Evolutionary conservation across 257 asterid species (phyloP).

Genomic region (Nicotiana knightiana): DNA sequence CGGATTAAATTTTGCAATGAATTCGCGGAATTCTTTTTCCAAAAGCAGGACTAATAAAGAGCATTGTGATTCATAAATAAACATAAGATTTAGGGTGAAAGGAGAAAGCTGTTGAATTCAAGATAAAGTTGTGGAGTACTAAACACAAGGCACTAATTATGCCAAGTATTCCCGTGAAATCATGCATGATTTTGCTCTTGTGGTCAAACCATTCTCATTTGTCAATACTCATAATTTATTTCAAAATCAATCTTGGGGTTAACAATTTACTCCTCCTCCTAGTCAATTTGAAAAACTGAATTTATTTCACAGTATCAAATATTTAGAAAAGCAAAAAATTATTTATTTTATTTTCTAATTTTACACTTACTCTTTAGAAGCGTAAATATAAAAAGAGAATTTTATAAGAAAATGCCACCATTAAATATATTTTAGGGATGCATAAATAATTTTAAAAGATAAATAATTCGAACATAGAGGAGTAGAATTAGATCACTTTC

Average conservation of each 20-base stretch:
- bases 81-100: not conserved
- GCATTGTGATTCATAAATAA: not conserved
- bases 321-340: not conserved
- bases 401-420: not conserved
- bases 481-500: not conserved
- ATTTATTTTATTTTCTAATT: no score
- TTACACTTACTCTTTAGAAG: not conserved
- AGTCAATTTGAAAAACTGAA: no score
- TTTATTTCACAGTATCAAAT: not conserved
- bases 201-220: not conserved
- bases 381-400: no score
- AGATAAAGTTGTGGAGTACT: not conserved
- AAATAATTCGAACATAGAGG: not conserved
- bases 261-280: not conserved
- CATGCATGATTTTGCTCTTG: not conserved
- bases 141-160: slow-evolving; percentile 4
- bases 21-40: not conserved
- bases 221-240: not conserved
- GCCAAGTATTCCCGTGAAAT: slow-evolving; percentile 6
- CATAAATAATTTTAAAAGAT: not conserved
- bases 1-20: not conserved
- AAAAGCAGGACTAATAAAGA: no score
- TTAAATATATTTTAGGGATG: not conserved
- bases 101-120: not conserved
- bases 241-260: not conserved